Percentiles rank a stretch among this genome's conserved stretches.
Evolutionary conservation across 371 early-diverging fungal species (phyloP).

Genomic region (Rhizopus stolonifer): DNA sequence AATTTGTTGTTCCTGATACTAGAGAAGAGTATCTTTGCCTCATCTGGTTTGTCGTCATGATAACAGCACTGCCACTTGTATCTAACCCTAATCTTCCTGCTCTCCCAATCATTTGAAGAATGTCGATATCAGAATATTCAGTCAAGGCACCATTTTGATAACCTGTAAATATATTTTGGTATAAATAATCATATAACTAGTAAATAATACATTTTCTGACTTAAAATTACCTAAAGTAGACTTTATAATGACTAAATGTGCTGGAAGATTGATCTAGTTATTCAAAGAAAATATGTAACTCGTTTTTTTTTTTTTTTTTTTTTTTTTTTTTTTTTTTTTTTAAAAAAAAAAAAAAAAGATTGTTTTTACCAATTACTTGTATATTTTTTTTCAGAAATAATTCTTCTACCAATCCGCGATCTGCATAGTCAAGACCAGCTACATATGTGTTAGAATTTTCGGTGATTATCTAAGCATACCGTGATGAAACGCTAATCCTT

Average conservation of each 20-base stretch:
- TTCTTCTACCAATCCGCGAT: conserved; percentile 68
- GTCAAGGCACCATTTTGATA: conserved; percentile 60
- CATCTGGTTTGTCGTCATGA: conserved; percentile 68
- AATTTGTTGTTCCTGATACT: conserved; percentile 53
- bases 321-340: conserved; percentile 54
- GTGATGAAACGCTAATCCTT: conserved; percentile 78
- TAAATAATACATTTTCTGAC: not conserved
- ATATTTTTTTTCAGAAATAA: conserved; percentile 61
- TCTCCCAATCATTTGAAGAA: conserved; percentile 92
- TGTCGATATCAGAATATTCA: conserved; percentile 71
- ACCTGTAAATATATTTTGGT: conserved; percentile 34
- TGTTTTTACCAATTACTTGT: conserved; percentile 62
- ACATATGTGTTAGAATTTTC: not conserved
- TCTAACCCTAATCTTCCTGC: conserved; percentile 92
- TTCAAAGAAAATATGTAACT: not conserved
- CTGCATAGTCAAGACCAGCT: conserved; percentile 65
- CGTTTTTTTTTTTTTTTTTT: conserved; percentile 23
- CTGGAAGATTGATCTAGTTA: conserved; percentile 82
- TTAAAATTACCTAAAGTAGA: conserved; percentile 43
- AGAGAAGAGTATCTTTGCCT: conserved; percentile 55
- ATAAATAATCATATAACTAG: not conserved
- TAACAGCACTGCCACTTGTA: conserved; percentile 69
- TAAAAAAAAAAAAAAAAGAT: too few species aligned
- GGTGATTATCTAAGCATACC: conserved; percentile 25
- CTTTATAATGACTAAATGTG: conserved; percentile 87